Evolutionary conservation across 2,329 filamentous ascomycete genomes (phyloP).

Genomic region (Xylaria sp.): DNA sequence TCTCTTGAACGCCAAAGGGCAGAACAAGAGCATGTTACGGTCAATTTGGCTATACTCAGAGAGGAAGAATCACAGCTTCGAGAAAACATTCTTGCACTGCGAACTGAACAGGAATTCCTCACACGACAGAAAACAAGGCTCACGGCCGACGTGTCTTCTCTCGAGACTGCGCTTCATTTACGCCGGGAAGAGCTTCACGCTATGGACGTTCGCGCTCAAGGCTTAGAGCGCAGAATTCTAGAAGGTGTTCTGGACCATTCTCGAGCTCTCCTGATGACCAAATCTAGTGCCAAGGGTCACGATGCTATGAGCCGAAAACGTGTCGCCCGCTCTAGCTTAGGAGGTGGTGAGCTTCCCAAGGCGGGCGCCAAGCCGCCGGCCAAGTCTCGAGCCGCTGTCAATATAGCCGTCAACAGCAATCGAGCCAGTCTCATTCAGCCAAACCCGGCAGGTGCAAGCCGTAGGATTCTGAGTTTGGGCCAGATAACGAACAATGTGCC

Average conservation of each 20-base stretch:
- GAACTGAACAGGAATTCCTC: slow-evolving; percentile 79
- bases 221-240: slow-evolving; percentile 89
- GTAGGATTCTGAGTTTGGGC: slow-evolving; percentile 89
- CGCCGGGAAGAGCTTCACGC: slow-evolving; percentile 89
- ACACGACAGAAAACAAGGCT: slow-evolving; percentile 81
- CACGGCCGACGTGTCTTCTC: slow-evolving; percentile 85
- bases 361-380: slow-evolving; percentile 10
- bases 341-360: slow-evolving; percentile 46
- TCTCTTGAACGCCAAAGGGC: slow-evolving; percentile 75
- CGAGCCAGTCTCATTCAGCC: slow-evolving; percentile 58
- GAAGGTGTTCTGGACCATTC: slow-evolving; percentile 98
- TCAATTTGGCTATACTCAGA: slow-evolving; percentile 62
- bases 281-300: slow-evolving; percentile 62
- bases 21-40: slow-evolving; percentile 72
- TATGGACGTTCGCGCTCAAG: slow-evolving; percentile 91
- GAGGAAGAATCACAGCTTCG: slow-evolving; percentile 66
- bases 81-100: slow-evolving; percentile 67
- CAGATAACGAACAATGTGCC: slow-evolving; percentile 85
- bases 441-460: slow-evolving; percentile 65
- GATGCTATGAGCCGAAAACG: slow-evolving; percentile 71
- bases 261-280: slow-evolving; percentile 84
- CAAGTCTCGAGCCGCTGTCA: slow-evolving; percentile 56
- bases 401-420: slow-evolving; percentile 66
- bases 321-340: slow-evolving; percentile 56
- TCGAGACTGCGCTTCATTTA: slow-evolving; percentile 89